Evolutionary conservation across 163 green algal species (phyloP).

Genomic region (Chlamydomonas reinhardtii): DNA sequence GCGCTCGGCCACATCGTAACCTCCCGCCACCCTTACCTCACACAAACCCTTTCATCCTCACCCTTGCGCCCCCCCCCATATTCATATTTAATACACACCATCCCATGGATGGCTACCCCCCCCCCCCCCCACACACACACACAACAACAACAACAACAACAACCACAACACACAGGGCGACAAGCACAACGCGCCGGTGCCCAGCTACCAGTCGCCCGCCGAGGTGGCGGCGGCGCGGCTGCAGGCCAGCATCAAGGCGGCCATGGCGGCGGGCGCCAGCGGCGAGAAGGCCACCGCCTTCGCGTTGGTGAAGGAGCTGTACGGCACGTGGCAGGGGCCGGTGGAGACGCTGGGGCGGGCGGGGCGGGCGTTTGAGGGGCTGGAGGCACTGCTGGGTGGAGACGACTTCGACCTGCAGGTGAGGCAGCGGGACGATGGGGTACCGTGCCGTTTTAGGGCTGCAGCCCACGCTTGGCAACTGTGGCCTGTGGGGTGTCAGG

Average conservation of each 20-base stretch:
- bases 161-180: background rate
- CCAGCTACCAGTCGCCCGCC: background rate
- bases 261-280: background rate
- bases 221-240: conserved; percentile 10
- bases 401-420: conserved; percentile 78
- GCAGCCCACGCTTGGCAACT: too few relatives aligned
- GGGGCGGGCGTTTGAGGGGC: conserved; percentile 83
- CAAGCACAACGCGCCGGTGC: background rate
- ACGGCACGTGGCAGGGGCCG: conserved; percentile 73
- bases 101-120: too few relatives aligned
- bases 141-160: too few relatives aligned
- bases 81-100: too few relatives aligned
- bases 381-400: conserved; percentile 85
- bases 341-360: conserved; percentile 78
- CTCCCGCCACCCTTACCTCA: too few relatives aligned
- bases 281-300: conserved; percentile 59
- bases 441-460: too few relatives aligned
- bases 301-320: conserved; percentile 71
- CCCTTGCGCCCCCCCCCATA: too few relatives aligned
- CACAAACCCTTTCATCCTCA: too few relatives aligned
- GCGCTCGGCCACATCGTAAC: too few relatives aligned
- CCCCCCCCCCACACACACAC: too few relatives aligned
- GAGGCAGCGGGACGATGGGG: too few relatives aligned
- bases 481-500: too few relatives aligned
- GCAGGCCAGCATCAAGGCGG: background rate